These are phyloP conservation scores for Penicillium salamii DNA, from an alignment of 495 filamentous ascomycete genomes.

Conservation along the genomic window DNA sequence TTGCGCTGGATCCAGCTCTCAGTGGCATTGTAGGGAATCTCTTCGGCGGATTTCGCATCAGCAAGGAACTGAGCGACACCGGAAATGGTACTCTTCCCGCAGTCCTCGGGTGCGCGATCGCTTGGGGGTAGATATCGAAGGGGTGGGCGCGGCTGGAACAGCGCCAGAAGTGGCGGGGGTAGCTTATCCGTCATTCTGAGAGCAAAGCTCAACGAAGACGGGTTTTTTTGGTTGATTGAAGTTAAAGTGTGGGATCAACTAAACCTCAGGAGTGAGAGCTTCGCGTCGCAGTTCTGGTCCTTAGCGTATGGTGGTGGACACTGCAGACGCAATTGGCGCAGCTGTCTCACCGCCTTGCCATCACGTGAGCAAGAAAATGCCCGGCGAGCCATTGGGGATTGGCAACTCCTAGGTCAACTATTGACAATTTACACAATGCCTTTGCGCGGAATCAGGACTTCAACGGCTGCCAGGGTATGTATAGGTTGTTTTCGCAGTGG, in stretches of 20 bases:
- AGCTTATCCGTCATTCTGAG: constrained; percentile 88
- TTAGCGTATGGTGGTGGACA: constrained; percentile 11
- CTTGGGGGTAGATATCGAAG: constrained; percentile 82
- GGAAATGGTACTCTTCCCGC: constrained; percentile 60
- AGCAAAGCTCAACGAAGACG: constrained; percentile 4
- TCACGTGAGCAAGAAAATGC: constrained; percentile 30
- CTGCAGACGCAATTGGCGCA: constrained; percentile 12
- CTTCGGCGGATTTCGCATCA: constrained; percentile 63
- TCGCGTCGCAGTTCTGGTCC: constrained; percentile 19
- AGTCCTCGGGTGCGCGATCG: constrained; percentile 81
- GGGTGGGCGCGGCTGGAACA: constrained; percentile 91
- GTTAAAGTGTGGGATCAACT: constrained; percentile 9
- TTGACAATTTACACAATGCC: constrained; percentile 56
- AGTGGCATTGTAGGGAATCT: constrained; percentile 73
- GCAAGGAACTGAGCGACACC: constrained; percentile 74
- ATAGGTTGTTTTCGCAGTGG: too few relatives aligned
- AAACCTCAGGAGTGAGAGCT: constrained; percentile 19
- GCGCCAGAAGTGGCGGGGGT: constrained; percentile 83
- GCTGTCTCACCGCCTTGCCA: constrained; percentile 14
- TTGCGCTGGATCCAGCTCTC: constrained; percentile 89
- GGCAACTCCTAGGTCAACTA: constrained; percentile 1
- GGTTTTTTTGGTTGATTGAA: constrained; percentile 1
- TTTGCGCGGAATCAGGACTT: constrained; percentile 54
- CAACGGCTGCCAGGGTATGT: constrained; percentile 40
- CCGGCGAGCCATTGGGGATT: constrained; percentile 6